A percentile compares a stretch with the other conserved stretches of the same genome.
phyloP scores from a whole-genome alignment of 1,284 basidiomycete genomes.

The Porodaedalea pini region DNA sequence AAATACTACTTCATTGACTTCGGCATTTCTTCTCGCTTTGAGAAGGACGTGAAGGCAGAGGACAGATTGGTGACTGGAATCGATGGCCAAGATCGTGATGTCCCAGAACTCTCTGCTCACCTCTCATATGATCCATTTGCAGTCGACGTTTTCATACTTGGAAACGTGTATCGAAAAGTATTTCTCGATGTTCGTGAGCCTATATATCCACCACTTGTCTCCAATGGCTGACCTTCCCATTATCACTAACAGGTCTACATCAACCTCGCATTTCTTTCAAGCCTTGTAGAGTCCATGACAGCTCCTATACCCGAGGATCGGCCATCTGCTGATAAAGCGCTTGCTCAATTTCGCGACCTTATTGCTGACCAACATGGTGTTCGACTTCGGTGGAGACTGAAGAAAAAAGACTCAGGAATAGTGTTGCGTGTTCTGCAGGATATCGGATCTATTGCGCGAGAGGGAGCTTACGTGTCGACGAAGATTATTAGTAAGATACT shows the following conservation, averaged over 20 bases:
- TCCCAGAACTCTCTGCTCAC: not conserved
- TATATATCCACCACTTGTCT: not conserved
- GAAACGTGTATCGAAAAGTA: slow-evolving; percentile 5
- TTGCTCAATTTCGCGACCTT: slow-evolving; percentile 1
- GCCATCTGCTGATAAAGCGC: slow-evolving; percentile 22
- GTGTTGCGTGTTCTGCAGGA: too few species aligned
- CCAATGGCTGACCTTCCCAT: not conserved
- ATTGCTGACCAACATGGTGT: not conserved
- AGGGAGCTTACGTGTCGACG: too few species aligned
- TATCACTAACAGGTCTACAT: slow-evolving; percentile 22
- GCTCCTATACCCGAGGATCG: slow-evolving; percentile 21
- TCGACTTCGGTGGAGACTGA: slow-evolving; percentile 14
- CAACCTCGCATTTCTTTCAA: slow-evolving; percentile 24
- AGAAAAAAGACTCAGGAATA: too few species aligned
- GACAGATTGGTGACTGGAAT: not conserved
- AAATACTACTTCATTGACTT: slow-evolving; percentile 32
- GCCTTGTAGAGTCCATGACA: slow-evolving; percentile 25
- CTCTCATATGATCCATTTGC: slow-evolving; percentile 11
- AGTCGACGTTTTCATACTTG: slow-evolving; percentile 10
- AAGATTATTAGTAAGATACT: too few species aligned
- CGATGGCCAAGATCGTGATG: not conserved
- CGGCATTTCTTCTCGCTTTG: slow-evolving; percentile 25
- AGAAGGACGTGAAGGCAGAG: not conserved
- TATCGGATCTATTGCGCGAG: too few species aligned
- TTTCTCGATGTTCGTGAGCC: not conserved